Evolutionary conservation across 2,329 filamentous ascomycete species (phyloP).

Genomic region (Raffaelea deltoideospora): DNA sequence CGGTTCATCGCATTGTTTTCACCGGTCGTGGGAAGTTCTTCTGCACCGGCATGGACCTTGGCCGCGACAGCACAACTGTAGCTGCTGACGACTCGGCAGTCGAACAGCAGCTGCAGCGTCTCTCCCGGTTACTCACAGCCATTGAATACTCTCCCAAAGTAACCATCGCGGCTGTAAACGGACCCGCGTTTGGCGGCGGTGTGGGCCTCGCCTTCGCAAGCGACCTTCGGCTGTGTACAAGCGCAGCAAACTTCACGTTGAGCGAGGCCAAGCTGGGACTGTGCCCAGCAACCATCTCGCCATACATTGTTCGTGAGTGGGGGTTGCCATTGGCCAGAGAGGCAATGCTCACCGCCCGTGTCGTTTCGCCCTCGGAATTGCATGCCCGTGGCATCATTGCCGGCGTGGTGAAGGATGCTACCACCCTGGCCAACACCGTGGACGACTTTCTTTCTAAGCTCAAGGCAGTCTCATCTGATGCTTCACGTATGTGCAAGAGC

Average conservation of each 20-base stretch:
- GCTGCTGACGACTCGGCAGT: background rate
- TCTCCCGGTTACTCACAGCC: background rate
- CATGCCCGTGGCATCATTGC: too few species aligned
- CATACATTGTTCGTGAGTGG: background rate
- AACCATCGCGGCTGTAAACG: background rate
- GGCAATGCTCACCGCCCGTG: background rate
- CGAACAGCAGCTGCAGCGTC: background rate
- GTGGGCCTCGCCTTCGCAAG: background rate
- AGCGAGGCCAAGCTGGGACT: background rate
- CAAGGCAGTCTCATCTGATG: too few species aligned
- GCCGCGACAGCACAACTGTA: background rate
- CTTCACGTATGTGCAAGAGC: too few species aligned
- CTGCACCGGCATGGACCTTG: constrained; percentile 1
- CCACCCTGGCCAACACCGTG: too few species aligned
- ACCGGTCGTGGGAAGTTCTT: background rate
- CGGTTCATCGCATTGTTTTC: background rate
- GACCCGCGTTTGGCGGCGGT: background rate
- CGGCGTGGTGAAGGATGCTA: too few species aligned
- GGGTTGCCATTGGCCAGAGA: background rate
- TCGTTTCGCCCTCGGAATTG: too few species aligned
- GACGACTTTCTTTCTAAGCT: too few species aligned
- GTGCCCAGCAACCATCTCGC: background rate
- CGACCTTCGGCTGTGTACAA: background rate
- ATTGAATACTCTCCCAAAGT: background rate
- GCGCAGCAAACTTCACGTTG: background rate